Percentiles rank a stretch among this genome's conserved stretches.
Conservation (phyloP, 2,329 filamentous ascomycete genomes). For the Sclerotinia trifoliorum region DNA sequence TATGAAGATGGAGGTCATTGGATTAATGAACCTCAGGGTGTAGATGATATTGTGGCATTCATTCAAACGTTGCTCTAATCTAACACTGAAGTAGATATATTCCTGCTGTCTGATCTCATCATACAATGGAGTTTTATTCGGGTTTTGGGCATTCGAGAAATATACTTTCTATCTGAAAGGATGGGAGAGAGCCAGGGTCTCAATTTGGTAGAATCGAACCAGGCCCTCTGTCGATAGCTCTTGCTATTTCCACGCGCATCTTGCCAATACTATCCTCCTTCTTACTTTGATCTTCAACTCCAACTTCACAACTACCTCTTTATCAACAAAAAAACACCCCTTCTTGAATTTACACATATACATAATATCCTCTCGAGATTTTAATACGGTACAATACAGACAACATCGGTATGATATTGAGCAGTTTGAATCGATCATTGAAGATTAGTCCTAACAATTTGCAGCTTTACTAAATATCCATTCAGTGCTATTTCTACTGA, state of each 20-base stretch:
- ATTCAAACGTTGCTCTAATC: background rate
- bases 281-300: background rate
- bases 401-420: too few species aligned
- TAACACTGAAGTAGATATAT: too few species aligned
- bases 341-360: background rate
- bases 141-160: accelerated
- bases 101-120: background rate
- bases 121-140: background rate
- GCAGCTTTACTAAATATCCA: too few species aligned
- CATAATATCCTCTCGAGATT: background rate
- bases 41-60: slow-evolving; percentile 42
- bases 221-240: background rate
- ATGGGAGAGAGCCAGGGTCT: background rate
- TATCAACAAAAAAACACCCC: background rate
- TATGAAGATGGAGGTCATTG: slow-evolving; percentile 45
- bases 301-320: background rate
- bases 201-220: background rate
- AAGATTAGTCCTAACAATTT: too few species aligned
- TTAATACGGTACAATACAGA: too few species aligned
- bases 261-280: background rate
- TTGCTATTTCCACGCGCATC: background rate
- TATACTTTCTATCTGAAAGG: background rate
- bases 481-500: too few species aligned
- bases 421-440: too few species aligned
- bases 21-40: slow-evolving; percentile 45